Base-by-base conservation (phyloP, 306 rosid genomes). In the Dalbergia cochinchinensis region DNA sequence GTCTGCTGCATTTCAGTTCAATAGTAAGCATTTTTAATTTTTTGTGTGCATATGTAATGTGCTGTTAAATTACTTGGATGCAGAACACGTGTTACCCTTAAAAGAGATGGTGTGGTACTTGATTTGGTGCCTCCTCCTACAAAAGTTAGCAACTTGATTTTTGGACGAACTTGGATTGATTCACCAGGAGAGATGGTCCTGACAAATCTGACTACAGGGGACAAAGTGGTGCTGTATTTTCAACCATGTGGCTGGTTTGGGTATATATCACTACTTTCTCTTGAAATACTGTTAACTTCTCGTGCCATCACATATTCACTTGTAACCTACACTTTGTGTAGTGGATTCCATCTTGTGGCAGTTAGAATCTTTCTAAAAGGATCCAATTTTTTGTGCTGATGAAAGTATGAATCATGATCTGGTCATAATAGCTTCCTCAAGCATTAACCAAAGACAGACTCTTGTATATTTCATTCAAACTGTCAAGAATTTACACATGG, bases 171-270 rank as follows among this genome's bases (percentile, higher is more conserved):
- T 6, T 94, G 97, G 97, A 88, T 94, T 73, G 97, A 91, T 85
- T 90, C 94, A 79, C 89, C 91, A 0, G 97, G 95, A 82, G 97
- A 94, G 83, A 94, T 94, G 92, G 35, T 92, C 74, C 78, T 94
- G 89, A 90, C 94, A 39, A 92, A 94, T 86, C 18, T 87, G 69
- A 80, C 94, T 11, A 91, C 91, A 35, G 97, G 97, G 59, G 98
- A 92, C 83, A 94, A 94, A 85, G 98, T 86, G 60, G 97, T 94
- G 74, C 80, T 92, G 18, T 92, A 88, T 87, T 94, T 94, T 88
- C 97, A 94, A 89, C 97, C 97, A 58, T 94, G 98, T 50, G 98
- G 98, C 62, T 94, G 98, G 98, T 87, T 94, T 73, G 98, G 98
- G 97, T 90, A 89, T 26, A 22, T 22, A 22, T 71, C 81, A 65